These are phyloP conservation scores for Leccinum arenicola DNA, from an alignment of 768 basidiomycete genomes.

Conservation along the genomic window DNA sequence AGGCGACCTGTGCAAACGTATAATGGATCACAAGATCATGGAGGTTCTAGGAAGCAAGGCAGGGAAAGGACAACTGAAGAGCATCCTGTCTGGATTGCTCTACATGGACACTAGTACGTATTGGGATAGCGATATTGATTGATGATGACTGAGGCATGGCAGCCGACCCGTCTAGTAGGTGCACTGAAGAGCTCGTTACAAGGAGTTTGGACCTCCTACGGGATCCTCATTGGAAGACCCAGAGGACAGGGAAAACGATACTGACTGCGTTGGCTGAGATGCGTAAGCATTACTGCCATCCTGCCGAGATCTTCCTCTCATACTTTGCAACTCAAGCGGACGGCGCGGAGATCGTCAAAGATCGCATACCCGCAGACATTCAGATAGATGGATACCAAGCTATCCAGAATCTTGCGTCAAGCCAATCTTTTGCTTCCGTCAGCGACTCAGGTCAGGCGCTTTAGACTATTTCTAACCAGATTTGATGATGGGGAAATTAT, in stretches of 20 bases:
- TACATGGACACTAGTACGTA: conserved; percentile 7
- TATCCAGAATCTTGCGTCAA: no score
- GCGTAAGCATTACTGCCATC: background rate
- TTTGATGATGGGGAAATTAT: no score
- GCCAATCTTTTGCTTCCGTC: no score
- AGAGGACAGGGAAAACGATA: conserved; percentile 22
- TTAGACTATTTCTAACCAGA: no score
- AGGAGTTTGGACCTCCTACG: conserved; percentile 7
- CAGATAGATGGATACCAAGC: no score
- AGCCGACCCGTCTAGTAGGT: background rate
- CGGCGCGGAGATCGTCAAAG: background rate
- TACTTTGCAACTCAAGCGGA: background rate
- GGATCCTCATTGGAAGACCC: conserved; percentile 10
- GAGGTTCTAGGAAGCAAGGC: conserved; percentile 18
- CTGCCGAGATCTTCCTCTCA: background rate
- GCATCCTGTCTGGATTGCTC: conserved; percentile 22
- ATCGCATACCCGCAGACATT: background rate
- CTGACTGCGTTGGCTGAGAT: conserved; percentile 21
- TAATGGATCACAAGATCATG: conserved; percentile 14
- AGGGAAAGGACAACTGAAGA: conserved; percentile 10
- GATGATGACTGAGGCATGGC: background rate
- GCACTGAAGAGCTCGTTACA: conserved; percentile 6
- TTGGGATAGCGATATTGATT: background rate
- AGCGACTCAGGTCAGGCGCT: no score
- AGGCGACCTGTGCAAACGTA: conserved; percentile 13